These are phyloP conservation scores for Nepenthes mirabilis DNA, from an alignment of 148 eudicot genomes.

Conservation along the genomic window DNA sequence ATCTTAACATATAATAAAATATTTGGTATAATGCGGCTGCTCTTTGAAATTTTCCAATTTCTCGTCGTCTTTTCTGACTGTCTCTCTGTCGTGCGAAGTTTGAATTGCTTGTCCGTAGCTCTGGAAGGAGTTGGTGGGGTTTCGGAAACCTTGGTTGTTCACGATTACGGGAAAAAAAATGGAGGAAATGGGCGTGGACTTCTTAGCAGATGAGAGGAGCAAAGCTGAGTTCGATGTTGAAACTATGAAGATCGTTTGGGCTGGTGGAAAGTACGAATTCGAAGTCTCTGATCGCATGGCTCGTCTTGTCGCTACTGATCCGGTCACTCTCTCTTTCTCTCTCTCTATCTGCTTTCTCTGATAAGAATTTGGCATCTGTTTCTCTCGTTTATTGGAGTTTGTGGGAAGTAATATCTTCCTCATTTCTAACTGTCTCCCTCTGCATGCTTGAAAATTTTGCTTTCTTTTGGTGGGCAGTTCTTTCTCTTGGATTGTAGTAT, in stretches of 20 bases:
- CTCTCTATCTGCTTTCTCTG: background rate
- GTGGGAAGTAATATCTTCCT: background rate
- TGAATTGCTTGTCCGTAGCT: too few relatives aligned
- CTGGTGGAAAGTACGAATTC: slow-evolving; percentile 42
- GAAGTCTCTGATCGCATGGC: slow-evolving; percentile 79
- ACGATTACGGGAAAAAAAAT: background rate
- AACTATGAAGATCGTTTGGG: slow-evolving; percentile 81
- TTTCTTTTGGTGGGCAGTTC: background rate
- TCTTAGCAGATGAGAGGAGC: slow-evolving; percentile 69
- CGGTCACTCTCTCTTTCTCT: slow-evolving; percentile 28
- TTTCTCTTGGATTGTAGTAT: background rate
- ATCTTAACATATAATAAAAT: too few relatives aligned
- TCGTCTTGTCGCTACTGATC: slow-evolving; percentile 87
- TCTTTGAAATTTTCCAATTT: too few relatives aligned
- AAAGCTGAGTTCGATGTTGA: slow-evolving; percentile 60
- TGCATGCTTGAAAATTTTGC: too few relatives aligned
- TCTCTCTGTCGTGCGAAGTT: too few relatives aligned
- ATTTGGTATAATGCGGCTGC: too few relatives aligned
- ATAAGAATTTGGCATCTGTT: background rate
- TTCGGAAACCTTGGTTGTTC: too few relatives aligned
- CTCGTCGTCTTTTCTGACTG: too few relatives aligned
- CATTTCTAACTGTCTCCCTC: too few relatives aligned
- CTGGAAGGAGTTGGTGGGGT: too few relatives aligned
- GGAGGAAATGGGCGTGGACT: slow-evolving; percentile 35
- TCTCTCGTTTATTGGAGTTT: background rate